Percentiles rank a stretch among this genome's conserved stretches.
Conservation (phyloP, 176 grass and related monocot genomes). For the Juncus inflexus region DNA sequence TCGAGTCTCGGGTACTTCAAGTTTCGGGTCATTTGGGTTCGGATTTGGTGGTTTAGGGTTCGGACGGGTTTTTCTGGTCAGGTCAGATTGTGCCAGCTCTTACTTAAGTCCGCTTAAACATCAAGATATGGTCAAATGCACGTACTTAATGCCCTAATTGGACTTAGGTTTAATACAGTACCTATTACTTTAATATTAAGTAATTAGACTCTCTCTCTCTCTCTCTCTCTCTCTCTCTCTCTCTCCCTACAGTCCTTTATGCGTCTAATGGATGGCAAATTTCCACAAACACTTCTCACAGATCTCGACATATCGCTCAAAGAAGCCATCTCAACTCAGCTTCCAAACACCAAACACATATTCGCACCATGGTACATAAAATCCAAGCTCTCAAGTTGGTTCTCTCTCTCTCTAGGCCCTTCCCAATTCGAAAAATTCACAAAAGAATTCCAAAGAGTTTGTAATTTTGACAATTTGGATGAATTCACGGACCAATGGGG, state of each 20-base stretch:
- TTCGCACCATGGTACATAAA: constrained; percentile 41
- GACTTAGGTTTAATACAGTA: too few relatives aligned
- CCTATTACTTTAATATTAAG: too few relatives aligned
- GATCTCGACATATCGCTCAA: constrained; percentile 39
- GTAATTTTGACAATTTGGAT: constrained; percentile 29
- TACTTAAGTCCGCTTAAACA: background rate
- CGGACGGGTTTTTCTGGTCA: too few relatives aligned
- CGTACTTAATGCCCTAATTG: background rate
- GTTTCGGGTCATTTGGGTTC: too few relatives aligned
- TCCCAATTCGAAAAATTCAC: constrained; percentile 35
- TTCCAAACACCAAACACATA: constrained; percentile 44
- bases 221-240: constrained; percentile 13
- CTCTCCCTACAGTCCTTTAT: constrained; percentile 35
- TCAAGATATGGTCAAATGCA: background rate
- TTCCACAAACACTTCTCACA: constrained; percentile 43
- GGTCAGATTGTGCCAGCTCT: too few relatives aligned
- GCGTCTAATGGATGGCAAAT: constrained; percentile 45
- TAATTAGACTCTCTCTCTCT: background rate
- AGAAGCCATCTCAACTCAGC: constrained; percentile 39
- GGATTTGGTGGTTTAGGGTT: too few relatives aligned
- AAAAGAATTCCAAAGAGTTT: constrained; percentile 36
- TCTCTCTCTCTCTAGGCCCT: constrained; percentile 28
- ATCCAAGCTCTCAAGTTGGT: constrained; percentile 47
- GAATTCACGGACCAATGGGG: constrained; percentile 47
- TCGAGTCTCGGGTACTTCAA: too few relatives aligned